Conservation (phyloP, 2,329 filamentous ascomycete species). For the Talaromyces atroroseus region DNA sequence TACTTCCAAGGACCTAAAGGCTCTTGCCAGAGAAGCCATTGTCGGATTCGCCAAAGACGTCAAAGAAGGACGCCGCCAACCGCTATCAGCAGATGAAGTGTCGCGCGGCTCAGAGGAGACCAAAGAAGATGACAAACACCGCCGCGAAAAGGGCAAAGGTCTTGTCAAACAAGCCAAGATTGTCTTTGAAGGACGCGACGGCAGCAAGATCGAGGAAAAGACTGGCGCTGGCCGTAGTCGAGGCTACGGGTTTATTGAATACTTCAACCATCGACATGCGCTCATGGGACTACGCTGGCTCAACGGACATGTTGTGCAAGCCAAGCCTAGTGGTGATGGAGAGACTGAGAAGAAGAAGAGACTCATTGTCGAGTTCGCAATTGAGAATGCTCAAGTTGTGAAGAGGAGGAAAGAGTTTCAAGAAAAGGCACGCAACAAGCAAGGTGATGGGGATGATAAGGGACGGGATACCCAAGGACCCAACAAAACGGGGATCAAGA, state of each 20-base stretch:
- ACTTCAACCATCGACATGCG: constrained; percentile 85
- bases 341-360: constrained; percentile 72
- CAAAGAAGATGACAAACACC: constrained; percentile 69
- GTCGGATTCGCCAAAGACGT: constrained; percentile 92
- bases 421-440: constrained; percentile 21
- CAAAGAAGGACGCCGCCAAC: constrained; percentile 67
- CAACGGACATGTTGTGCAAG: constrained; percentile 65
- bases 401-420: constrained; percentile 54
- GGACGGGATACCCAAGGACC: constrained; percentile 26
- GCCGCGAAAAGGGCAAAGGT: constrained; percentile 77
- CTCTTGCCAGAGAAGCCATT: constrained; percentile 82
- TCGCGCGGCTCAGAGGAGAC: constrained; percentile 73
- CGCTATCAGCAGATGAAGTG: constrained; percentile 84
- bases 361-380: constrained; percentile 92
- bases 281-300: constrained; percentile 92
- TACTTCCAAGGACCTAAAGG: constrained; percentile 81
- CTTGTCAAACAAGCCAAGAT: constrained; percentile 91
- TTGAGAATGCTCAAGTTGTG: constrained; percentile 97
- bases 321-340: constrained; percentile 25
- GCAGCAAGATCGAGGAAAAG: constrained; percentile 73
- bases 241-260: constrained; percentile 97
- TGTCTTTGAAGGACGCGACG: constrained; percentile 82
- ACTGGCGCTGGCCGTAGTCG: constrained; percentile 75
- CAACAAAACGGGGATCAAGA: constrained; percentile 35
- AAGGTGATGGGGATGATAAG: constrained; percentile 15